Percentiles rank a stretch among this genome's conserved stretches.
phyloP scores from a whole-genome alignment of 306 rosid species.

The Corylus avellana region DNA sequence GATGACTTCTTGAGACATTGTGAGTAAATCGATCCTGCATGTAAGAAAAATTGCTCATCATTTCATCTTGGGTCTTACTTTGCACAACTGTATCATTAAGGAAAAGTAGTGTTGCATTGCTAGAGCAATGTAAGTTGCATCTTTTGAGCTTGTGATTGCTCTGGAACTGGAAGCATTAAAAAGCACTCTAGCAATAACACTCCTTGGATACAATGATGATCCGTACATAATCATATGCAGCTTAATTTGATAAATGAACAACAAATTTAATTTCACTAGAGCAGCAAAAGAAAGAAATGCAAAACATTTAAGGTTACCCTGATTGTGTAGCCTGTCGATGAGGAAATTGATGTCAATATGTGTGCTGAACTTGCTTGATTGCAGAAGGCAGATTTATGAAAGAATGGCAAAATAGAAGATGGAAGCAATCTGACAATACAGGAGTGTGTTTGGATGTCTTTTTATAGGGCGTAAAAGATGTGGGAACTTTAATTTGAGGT shows the following conservation, averaged over 20 bases:
- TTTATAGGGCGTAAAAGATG: background rate
- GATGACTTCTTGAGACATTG: background rate
- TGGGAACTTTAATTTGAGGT: no score
- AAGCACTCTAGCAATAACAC: background rate
- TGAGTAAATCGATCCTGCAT: background rate
- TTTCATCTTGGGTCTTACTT: background rate
- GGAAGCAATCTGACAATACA: background rate
- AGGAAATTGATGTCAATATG: background rate
- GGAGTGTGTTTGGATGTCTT: background rate
- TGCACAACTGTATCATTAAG: background rate
- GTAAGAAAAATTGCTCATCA: background rate
- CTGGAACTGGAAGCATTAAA: background rate
- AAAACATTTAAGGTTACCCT: background rate
- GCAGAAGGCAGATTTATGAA: background rate
- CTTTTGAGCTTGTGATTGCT: background rate
- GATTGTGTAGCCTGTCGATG: background rate
- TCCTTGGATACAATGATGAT: background rate
- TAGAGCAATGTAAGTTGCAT: background rate
- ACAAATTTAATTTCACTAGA: background rate
- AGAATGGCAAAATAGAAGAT: background rate
- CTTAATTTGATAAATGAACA: background rate
- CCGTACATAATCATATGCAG: background rate
- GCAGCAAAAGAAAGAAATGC: background rate
- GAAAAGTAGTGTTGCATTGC: background rate
- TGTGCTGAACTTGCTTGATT: background rate